Base-by-base conservation (phyloP, 1,284 basidiomycete genomes). In the Sporisorium scitamineum region DNA sequence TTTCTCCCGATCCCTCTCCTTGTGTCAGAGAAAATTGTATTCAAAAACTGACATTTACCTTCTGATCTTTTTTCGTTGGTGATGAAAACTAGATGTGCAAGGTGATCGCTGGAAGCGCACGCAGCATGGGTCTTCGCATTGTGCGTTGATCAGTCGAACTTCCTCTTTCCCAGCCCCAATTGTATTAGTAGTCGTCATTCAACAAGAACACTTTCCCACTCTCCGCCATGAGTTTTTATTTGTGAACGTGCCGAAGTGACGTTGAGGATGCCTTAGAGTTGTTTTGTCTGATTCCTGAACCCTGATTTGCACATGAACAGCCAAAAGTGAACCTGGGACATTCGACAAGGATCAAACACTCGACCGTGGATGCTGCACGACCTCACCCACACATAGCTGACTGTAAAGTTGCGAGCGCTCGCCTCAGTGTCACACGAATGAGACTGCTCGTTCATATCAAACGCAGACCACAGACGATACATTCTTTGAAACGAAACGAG, bases 101-200 rank as follows among this genome's bases (percentile, higher is more conserved):
- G 65, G 67, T 73, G 20, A 75, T 81, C 27, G 72, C 73, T 2
- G 80, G 80, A 11, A 77, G 70, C 50, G 79, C 79, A 20, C 62
- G 73, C 29, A 76, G 72, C 26, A 80, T 81, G 79, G 80, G 80
- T 47, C 63, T 81, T 16, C 65, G 79, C 16, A 70, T 81, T 34
- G 77, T 81, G 3, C 70, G 69, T 52, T 72, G 47, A 45, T 20
- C 10, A 24, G 16, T 29, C 22, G 5, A 8, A 5, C 18, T 31
- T n/a, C n/a, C n/a, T n/a, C n/a, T 20, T 24, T 42, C 26, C 22
- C 22, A 18, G 3, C 34, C 26, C 57, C 57, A 31, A n/a, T 41
- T 72, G 70, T 72, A 67, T 56, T 67, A 60, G 39, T 72, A 72
- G 51, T 48, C 47, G 51, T 48, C 47, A n/a, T 51, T 27, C 22